Base-by-base conservation (phyloP, 208 protist genomes). In the Trypanosoma theileri region DNA sequence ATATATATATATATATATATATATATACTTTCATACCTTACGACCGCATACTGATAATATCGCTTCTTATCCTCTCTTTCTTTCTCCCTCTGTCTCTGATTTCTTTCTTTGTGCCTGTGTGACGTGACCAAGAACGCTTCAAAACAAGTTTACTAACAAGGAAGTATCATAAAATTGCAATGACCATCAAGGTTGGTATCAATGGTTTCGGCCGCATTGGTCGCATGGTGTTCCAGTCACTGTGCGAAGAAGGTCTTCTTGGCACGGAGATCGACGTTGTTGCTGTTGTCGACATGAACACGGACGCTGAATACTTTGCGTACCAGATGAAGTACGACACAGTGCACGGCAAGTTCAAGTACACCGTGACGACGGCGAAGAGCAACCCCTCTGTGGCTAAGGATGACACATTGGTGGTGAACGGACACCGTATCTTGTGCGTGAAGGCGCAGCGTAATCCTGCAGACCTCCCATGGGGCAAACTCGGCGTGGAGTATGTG, bases 131-230 rank as follows among this genome's bases (percentile, higher is more conserved):
- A 58, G 26, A 40, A 41, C 21, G 53, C 17, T 14, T 35, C 28
- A 41, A 12, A 41, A 58, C 41, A 45, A 56, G 21, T 56, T 17
- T 63, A 26, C 7, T 63, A 2, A 58, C 56, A 24, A n/a, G 40
- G 60, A 0, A 51, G 35, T 1, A 69, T 61, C 2, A 62, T 68
- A 1, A 17, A 62, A 35, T 26, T 24, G 8, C 19, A 17, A 74
- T 74, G 69, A 74, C 85, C 63, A 82, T 94, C 72, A 89, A 91
- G 71, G 79, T 98, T 61, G 97, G 96, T 59, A 99, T 98, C 82
- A 99, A 99, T 83, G 98, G 98, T 64, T 99, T 99, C 75, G 98
- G 98, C 77, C 89, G 98, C 71, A 99, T 99, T 78, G 98, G 98
- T 64, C 90, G 98, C 72, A 85, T 99, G 61, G 98, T 99, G n/a